Evolutionary conservation across 2,329 filamentous ascomycete species (phyloP).

Genomic region (Colletotrichum sp.): DNA sequence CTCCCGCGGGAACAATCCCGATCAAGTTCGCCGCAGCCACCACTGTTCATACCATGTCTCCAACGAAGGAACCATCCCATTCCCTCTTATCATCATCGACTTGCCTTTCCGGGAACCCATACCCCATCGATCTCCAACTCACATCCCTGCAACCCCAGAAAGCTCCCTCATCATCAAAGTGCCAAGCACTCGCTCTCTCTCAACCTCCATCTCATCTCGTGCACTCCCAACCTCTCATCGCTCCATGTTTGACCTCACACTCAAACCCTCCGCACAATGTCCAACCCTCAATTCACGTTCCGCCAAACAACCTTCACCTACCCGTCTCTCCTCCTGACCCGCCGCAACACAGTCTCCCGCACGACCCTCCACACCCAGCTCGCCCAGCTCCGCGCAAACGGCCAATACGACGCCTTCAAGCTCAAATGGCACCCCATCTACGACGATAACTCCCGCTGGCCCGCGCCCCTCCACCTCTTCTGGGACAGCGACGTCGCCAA

Average conservation of each 20-base stretch:
- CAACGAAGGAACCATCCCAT: background rate
- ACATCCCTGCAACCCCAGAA: background rate
- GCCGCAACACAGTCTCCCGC: conserved; percentile 35
- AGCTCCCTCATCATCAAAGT: background rate
- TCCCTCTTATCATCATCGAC: background rate
- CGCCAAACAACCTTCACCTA: conserved; percentile 38
- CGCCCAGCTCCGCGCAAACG: conserved; percentile 55
- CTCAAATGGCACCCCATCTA: conserved; percentile 61
- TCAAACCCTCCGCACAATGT: conserved; percentile 23
- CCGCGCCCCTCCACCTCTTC: conserved; percentile 62
- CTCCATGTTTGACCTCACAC: background rate
- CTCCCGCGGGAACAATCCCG: background rate
- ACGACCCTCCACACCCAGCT: conserved; percentile 56
- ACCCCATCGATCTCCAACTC: background rate
- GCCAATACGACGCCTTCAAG: conserved; percentile 63
- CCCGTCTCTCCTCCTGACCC: conserved; percentile 36
- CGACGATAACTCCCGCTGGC: conserved; percentile 53
- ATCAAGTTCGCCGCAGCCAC: background rate
- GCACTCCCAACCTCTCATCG: background rate
- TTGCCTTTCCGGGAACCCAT: background rate
- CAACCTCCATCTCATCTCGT: background rate
- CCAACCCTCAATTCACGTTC: conserved; percentile 40
- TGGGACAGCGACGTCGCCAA: conserved; percentile 63
- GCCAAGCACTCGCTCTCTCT: background rate
- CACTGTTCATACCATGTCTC: background rate